A percentile compares a stretch with the other conserved stretches of the same genome.
phyloP scores from a whole-genome alignment of 768 basidiomycete genomes.

The Mrakia hoshinonis region DNA sequence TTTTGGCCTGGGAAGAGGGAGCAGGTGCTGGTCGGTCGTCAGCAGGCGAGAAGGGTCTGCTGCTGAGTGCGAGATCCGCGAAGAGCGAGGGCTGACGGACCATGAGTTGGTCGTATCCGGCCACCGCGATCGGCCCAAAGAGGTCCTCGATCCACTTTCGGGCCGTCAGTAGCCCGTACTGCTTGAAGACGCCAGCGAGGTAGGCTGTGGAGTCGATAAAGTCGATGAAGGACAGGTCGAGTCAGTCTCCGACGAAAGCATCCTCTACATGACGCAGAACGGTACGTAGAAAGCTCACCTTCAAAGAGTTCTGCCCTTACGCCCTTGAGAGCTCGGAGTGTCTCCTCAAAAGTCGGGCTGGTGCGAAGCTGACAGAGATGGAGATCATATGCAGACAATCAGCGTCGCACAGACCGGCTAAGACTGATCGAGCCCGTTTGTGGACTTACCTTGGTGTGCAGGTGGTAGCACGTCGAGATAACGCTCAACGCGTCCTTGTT shows the following conservation, averaged over 20 bases:
- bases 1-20: background rate
- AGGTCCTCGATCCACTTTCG: background rate
- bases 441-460: background rate
- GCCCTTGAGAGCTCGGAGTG: background rate
- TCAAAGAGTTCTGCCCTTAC: background rate
- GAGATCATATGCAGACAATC: background rate
- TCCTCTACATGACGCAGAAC: too few relatives aligned
- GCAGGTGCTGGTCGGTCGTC: background rate
- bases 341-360: background rate
- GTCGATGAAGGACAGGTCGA: too few relatives aligned
- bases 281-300: background rate
- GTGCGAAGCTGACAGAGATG: background rate
- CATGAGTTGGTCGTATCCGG: too few relatives aligned
- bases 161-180: background rate
- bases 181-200: conserved; percentile 6
- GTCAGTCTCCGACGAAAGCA: too few relatives aligned
- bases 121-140: background rate
- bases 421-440: background rate
- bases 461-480: background rate
- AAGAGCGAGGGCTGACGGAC: background rate
- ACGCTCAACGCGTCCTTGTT: background rate
- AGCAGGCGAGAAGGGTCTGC: background rate
- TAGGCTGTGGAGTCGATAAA: background rate
- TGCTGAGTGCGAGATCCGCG: background rate
- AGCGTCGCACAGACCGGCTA: too few relatives aligned